A percentile compares a stretch with the other conserved stretches of the same genome.
Conservation (phyloP, 495 filamentous ascomycete species). For the Aspergillus heteromorphus region DNA sequence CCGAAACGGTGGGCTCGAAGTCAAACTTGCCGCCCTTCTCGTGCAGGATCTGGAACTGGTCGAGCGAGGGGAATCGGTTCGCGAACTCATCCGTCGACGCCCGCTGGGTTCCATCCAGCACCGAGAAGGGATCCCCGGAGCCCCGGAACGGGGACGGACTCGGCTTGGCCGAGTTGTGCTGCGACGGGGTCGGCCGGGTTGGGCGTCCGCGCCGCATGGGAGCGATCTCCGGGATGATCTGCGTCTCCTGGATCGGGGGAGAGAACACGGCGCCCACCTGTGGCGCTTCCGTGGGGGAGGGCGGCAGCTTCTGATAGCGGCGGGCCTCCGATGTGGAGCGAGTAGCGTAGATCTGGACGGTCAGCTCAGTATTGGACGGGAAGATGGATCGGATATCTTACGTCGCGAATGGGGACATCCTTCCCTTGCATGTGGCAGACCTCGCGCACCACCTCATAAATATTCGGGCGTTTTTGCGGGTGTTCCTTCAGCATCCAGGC, state of each 20-base stretch:
- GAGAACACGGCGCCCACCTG: conserved; percentile 68
- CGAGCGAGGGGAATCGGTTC: conserved; percentile 80
- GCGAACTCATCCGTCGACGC: conserved; percentile 70
- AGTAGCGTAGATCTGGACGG: conserved; percentile 73
- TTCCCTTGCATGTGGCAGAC: conserved; percentile 83
- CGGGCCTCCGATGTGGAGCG: conserved; percentile 59
- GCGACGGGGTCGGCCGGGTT: conserved; percentile 43
- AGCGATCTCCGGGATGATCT: conserved; percentile 79
- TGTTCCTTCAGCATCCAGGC: conserved; percentile 88
- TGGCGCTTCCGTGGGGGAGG: conserved; percentile 49
- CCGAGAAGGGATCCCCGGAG: conserved; percentile 83
- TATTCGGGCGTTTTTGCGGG: conserved; percentile 78
- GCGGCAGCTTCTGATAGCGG: conserved; percentile 56
- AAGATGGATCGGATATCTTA: conserved; percentile 44
- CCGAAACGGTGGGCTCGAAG: conserved; percentile 57
- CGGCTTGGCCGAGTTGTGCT: conserved; percentile 48
- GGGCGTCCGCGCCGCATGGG: conserved; percentile 92
- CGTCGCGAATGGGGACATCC: conserved; percentile 87
- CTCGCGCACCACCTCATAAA: conserved; percentile 86
- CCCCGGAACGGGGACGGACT: conserved; percentile 67
- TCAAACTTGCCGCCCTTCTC: conserved; percentile 83
- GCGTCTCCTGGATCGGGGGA: conserved; percentile 57
- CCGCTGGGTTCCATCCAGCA: conserved; percentile 60
- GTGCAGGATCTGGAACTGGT: conserved; percentile 87
- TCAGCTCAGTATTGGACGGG: not conserved